Evolutionary conservation across 2,329 filamentous ascomycete species (phyloP), one percentile per base, ranked within the genome.

Genomic region (Penicillium sp.): DNA sequence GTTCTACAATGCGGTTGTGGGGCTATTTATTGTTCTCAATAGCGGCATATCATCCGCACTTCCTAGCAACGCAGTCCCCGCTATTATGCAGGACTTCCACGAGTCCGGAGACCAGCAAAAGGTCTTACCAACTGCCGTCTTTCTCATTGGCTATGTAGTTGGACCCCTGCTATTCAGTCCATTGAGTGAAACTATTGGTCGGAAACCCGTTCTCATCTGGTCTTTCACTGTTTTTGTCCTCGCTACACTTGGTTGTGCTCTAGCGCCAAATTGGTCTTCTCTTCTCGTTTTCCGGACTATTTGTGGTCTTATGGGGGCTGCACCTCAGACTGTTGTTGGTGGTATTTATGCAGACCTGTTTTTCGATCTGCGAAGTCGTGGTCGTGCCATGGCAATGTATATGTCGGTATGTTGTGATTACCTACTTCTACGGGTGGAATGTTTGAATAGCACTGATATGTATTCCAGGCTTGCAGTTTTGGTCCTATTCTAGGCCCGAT

Each of bases 281-380:
- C 61, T 79, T 1, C 61, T 78, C 13, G 64, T 78, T 4, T 81
- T 82, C 52, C 74, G 79, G 0, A 69, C 80, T 0, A 55, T 81
- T 1, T 70, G 70, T 15, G 79, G 80, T 0, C 68, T 74, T 2
- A 71, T 69, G 42, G 78, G 73, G 0, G 73, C 76, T 2, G 73
- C 76, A 0, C 78, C 79, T 0, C 75, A 76, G 43, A 74, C 78
- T 0, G 73, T 80, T 4, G 69, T 77, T 0, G 77, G 77, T 0
- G 78, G 82, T 2, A 61, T 81, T 0, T 79, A 76, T 60, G 76
- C 78, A 1, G 80, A 82, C 60, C 66, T 81, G 17, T 80, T 79
- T 54, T 62, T 65, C 5, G 74, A 78, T 55, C 53, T 70, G 10
- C 59, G 76, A 36, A 70, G 70, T 12, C 69, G 75, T 29, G 78